Base-by-base conservation (phyloP, 108 stramenopile genomes). In the Nitzschia sp. region DNA sequence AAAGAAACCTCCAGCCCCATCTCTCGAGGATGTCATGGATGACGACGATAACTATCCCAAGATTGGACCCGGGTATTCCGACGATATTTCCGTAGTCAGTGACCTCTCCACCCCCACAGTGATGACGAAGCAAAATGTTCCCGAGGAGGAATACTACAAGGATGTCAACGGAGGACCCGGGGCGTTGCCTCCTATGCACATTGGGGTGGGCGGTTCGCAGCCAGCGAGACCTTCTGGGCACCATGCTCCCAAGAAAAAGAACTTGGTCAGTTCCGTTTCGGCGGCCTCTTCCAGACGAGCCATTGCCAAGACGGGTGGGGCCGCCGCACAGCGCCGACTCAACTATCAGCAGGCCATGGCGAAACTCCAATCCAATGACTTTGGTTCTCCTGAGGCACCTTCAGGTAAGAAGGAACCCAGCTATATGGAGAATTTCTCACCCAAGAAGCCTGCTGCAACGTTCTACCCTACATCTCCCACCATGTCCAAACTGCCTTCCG, bases 101-200 rank as follows among this genome's bases (percentile, higher is more conserved):
- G 84, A 85, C 34, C 41, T 85, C 42, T 72, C 80, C 10, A 85
- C 84, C 20, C 84, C 84, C 2, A 85, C 84, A n/a, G 80, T 80
- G 15, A 72, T 82, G 74, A 69, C 77, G 12, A 63, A 44, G 41
- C 70, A 75, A 40, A 34, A 69, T 25, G 73, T 85, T 26, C 25
- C 58, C 5, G 84, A 85, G 7, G 84, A 85, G 64, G 84, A 85
- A 58, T 63, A 72, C 57, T 85, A 85, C 55, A 55, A 48, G 59
- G 80, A 79, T 44, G 63, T 76, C 17, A 70, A 64, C 41, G 75
- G 67, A 39, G 62, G 69, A n/a, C 54, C 63, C 10, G 61, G 61
- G 15, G 57, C 63, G 8, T 24, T 73, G 17, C 79, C 73, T 21
- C 80, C 79, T 29, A 66, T 75, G 60, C 67, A 71, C 52, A 67